Conservation (phyloP, 441 rosid species). For the Pelargonium citronellum region DNA sequence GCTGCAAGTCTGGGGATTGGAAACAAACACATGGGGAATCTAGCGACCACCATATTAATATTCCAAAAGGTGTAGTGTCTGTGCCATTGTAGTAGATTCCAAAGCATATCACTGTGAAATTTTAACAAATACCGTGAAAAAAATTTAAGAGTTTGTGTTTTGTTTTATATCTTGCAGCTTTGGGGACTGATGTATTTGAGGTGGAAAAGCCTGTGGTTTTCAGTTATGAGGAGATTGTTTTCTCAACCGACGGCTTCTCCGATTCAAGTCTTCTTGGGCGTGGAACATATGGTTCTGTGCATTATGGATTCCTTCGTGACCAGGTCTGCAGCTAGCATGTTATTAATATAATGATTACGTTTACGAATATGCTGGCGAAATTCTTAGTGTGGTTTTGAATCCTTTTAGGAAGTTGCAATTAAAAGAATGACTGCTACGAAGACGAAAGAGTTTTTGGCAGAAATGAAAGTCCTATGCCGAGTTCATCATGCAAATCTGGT, state of each 20-base stretch:
- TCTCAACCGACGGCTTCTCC: slow-evolving; percentile 83
- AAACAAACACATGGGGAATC: slow-evolving; percentile 60
- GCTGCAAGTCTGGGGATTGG: slow-evolving; percentile 65
- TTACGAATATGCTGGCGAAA: not conserved
- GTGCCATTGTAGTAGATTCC: slow-evolving; percentile 7
- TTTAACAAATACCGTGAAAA: not conserved
- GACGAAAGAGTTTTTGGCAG: slow-evolving; percentile 88
- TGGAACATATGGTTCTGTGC: slow-evolving; percentile 88
- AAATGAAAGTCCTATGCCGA: slow-evolving; percentile 90
- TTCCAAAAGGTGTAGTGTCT: slow-evolving; percentile 56
- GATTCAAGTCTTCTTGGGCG: slow-evolving; percentile 85
- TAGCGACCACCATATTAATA: slow-evolving; percentile 49
- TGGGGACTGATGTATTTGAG: slow-evolving; percentile 66
- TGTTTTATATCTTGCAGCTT: slow-evolving; percentile 37
- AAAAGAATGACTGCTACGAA: slow-evolving; percentile 95
- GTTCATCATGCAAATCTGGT: slow-evolving; percentile 98
- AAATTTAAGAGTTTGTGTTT: not conserved
- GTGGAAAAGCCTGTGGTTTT: slow-evolving; percentile 84
- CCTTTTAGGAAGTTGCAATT: slow-evolving; percentile 73
- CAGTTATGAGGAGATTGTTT: slow-evolving; percentile 61
- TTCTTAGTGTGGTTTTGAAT: slow-evolving; percentile 18
- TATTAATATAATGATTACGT: not conserved
- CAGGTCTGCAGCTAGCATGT: slow-evolving; percentile 44
- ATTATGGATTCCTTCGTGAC: slow-evolving; percentile 64
- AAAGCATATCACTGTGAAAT: not conserved